Base-by-base conservation (phyloP, 148 eudicot genomes). In the Beta vulgaris region DNA sequence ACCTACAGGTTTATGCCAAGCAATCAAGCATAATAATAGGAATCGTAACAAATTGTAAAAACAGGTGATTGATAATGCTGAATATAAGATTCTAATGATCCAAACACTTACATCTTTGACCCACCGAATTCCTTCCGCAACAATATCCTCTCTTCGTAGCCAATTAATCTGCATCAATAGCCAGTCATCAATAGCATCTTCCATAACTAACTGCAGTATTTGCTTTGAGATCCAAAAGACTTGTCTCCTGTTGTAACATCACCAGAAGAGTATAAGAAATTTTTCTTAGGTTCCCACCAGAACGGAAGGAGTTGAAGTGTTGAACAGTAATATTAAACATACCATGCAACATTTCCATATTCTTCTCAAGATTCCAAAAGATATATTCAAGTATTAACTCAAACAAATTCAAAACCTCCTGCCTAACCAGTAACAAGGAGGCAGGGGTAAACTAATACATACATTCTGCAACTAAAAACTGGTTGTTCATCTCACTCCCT, bases 171-270 rank as follows among this genome's bases (percentile, higher is more conserved):
- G 96, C 87, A 91, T 78, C 55, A 95, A 77, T 43, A 92, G 88
- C 92, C 93, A 92, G 83, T 95, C 99, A 83, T 92, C 99, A 81
- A 95, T 86, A 64, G 99, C 99, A 74, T 92, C 99, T 82, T 92
- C 99, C 99, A 95, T 90, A 77, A 95, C 84, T 78, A 92, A 70
- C 76, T 95, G 99, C 85, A 95, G 81, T 74, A 95, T 92, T 84
- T 95, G 97, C 84, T 95, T 95, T 74, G 99, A 95, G 77, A 95
- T 92, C 99, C 99, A 95, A 80, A 95, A 92, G 26, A 91, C 99
- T 73, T 92, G 99, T 81, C 99, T 85, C 86, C 99, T 92, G 92
- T 82, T 77, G 32, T 39, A 68, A 46, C 34, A 76, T 29, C 68
- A 62, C 53, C 23, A 32, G n/a, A 10, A 13, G 15, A 49, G 46